Percentiles rank a stretch among this genome's conserved stretches.
Conservation (phyloP, 768 basidiomycete genomes). For the Tylopilus balloui region DNA sequence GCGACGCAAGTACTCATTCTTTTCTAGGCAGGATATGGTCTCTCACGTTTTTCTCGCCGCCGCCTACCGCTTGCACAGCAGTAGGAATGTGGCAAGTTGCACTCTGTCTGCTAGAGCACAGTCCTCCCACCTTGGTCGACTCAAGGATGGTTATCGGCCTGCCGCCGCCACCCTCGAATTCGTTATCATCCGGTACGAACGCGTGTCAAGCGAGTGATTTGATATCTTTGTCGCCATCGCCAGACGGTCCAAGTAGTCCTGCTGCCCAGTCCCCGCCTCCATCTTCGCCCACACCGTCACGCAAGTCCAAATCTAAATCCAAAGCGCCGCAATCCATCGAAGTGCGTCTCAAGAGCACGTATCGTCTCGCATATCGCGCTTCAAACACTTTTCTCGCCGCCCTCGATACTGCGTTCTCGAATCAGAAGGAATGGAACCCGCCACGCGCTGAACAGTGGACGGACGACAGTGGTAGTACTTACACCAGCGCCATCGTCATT, state of each 20-base stretch:
- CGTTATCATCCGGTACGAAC: background rate
- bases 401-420: slow-evolving; percentile 2
- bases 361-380: slow-evolving; percentile 26
- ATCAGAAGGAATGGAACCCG: slow-evolving; percentile 7
- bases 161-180: slow-evolving; percentile 16
- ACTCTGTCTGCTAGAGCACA: slow-evolving; percentile 50
- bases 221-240: slow-evolving; percentile 4
- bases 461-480: background rate
- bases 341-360: slow-evolving; percentile 30
- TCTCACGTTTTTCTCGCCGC: slow-evolving; percentile 20
- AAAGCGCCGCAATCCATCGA: slow-evolving; percentile 7
- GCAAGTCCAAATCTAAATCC: slow-evolving; percentile 5
- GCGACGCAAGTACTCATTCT: background rate
- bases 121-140: slow-evolving; percentile 56
- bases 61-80: background rate
- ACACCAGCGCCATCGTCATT: slow-evolving; percentile 33
- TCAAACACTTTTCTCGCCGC: slow-evolving; percentile 1
- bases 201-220: slow-evolving; percentile 2
- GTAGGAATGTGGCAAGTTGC: slow-evolving; percentile 39
- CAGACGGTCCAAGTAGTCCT: background rate
- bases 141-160: slow-evolving; percentile 45
- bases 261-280: background rate
- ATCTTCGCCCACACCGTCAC: background rate
- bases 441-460: slow-evolving; percentile 12
- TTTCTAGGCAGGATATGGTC: slow-evolving; percentile 27